Base-by-base conservation (phyloP, 2,329 filamentous ascomycete genomes). In the Cladosporium sp. region DNA sequence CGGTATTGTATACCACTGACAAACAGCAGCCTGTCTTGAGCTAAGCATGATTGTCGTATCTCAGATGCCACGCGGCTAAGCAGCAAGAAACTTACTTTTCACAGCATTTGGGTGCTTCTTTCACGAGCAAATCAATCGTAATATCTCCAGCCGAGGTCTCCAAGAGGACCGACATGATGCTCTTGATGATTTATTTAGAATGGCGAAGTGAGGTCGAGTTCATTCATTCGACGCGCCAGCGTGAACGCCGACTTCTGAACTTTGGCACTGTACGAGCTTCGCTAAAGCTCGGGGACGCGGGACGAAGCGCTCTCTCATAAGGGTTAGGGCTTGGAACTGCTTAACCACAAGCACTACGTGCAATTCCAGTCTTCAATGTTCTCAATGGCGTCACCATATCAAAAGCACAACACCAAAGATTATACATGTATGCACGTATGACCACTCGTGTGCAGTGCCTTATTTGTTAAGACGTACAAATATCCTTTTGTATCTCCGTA, bases 101-200 rank as follows among this genome's bases (percentile, higher is more conserved):
- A 79, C 93, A 97, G 66, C 91, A 86, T 73, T 87, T 93, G 1
- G 93, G 94, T 39, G 91, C 90, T 70, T 93, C 89, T 65, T 96
- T 90, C 52, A 94, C 86, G 60, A 96, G 79, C 22, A 99, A 82
- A 73, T 99, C 93, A 68, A 97, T 91, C 63, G 96, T 93, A 69
- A 99, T 89, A 74, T 99, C 94, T 69, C 93, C 93, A 1, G 87
- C 84, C 58, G 89, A 96, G 34, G 94, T 97, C 77, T 99, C 93
- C 51, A 99, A 81, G 28, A 97, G 82, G 56, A 96, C 93, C 62
- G 91, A 96, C 93, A 97, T 97, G 8, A 19, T 25, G 13, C n/a
- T 6, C 13, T 50, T n/a, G 17, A 35, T 44, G 37, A 37, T 7
- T 8, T 8, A 25, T 10, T 22, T 8, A 45, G 5, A n/a, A 45